Evolutionary conservation across 2,329 filamentous ascomycete genomes (phyloP).

Genomic region (Colletotrichum sp.): DNA sequence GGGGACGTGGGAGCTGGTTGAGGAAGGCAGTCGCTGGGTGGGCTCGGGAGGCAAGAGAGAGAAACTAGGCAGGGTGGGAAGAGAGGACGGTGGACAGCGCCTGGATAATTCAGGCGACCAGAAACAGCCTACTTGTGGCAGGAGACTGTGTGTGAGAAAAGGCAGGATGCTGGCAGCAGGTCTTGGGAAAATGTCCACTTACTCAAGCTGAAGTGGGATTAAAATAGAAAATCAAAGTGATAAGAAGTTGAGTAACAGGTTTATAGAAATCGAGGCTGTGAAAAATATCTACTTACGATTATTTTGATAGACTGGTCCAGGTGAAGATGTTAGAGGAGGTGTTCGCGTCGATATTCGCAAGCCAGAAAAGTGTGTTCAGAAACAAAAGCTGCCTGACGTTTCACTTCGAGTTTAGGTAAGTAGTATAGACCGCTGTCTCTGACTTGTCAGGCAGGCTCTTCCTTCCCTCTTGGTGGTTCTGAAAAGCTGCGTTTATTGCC

Average conservation of each 20-base stretch:
- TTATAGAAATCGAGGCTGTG: accelerated
- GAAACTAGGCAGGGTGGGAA: neutral
- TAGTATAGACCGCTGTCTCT: neutral
- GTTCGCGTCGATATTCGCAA: neutral
- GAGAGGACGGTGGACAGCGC: neutral
- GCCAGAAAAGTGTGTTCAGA: neutral
- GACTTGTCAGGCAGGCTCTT: neutral
- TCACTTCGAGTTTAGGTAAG: neutral
- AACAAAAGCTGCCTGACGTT: neutral
- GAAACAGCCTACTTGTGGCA: neutral
- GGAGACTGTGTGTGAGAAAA: neutral
- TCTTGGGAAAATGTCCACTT: neutral
- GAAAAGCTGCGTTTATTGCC: neutral
- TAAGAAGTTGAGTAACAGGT: accelerated
- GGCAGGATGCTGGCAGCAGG: neutral
- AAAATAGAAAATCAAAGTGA: neutral
- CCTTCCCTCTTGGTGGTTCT: neutral
- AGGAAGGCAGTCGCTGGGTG: neutral
- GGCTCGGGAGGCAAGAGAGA: neutral
- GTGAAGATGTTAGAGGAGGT: neutral
- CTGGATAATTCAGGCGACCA: neutral
- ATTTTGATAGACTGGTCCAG: neutral
- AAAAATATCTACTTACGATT: neutral
- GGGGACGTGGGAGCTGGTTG: neutral
- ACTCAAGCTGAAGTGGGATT: neutral